Conservation (phyloP, 208 protist species). For the Porcisia deanei region DNA sequence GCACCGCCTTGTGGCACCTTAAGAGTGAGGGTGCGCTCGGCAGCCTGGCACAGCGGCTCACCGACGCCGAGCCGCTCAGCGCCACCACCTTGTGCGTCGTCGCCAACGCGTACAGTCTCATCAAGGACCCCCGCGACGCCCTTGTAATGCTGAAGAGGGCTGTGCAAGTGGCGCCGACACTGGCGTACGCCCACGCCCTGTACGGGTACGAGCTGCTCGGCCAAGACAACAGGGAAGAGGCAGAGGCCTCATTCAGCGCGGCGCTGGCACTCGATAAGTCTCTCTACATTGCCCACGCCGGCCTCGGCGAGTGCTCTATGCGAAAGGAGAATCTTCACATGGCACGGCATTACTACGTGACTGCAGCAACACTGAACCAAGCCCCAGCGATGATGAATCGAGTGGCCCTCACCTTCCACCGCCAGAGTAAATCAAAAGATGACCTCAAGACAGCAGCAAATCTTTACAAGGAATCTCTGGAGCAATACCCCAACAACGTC, state of each 20-base stretch:
- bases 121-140: constrained; percentile 94
- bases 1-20: constrained; percentile 96
- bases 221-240: constrained; percentile 94
- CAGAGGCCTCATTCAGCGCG: constrained; percentile 81
- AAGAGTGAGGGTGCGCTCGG: constrained; percentile 78
- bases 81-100: constrained; percentile 92
- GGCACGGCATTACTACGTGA: constrained; percentile 90
- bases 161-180: constrained; percentile 80
- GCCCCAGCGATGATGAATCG: constrained; percentile 76
- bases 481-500: constrained; percentile 80
- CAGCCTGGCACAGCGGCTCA: constrained; percentile 88
- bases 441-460: constrained; percentile 68
- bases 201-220: constrained; percentile 95
- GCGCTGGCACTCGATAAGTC: constrained; percentile 90
- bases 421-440: constrained; percentile 40
- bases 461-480: constrained; percentile 73
- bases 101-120: constrained; percentile 94
- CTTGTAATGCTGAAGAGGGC: constrained; percentile 94
- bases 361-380: constrained; percentile 88
- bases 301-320: constrained; percentile 93
- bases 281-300: constrained; percentile 98
- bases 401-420: constrained; percentile 71
- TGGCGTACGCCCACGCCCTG: constrained; percentile 95
- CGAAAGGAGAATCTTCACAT: constrained; percentile 90
- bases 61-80: constrained; percentile 82